phyloP scores from a whole-genome alignment of 2,329 filamentous ascomycete genomes.

The Colletotrichum sp. region DNA sequence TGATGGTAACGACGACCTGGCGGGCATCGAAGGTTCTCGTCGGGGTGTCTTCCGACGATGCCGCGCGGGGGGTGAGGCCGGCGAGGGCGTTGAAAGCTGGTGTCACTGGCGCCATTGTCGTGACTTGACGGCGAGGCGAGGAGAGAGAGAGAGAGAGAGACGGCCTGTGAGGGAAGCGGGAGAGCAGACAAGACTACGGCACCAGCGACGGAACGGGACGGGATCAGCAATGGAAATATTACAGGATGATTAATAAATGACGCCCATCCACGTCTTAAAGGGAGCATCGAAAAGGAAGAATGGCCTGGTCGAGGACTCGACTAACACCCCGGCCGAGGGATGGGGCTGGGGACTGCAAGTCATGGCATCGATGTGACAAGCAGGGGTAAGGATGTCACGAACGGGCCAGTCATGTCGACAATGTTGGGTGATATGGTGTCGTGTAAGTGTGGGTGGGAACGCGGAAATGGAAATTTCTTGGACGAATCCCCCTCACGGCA shows the following conservation, averaged over 20 bases:
- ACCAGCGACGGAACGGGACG: not conserved
- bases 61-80: not conserved
- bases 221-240: not conserved
- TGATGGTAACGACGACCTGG: constrained; percentile 35
- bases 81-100: not conserved
- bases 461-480: constrained; percentile 4
- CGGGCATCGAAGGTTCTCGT: constrained; percentile 9
- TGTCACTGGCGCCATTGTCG: constrained; percentile 8
- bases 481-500: constrained; percentile 3
- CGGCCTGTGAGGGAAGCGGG: not conserved
- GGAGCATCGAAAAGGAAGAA: not conserved
- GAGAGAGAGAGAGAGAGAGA: not conserved
- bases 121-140: not conserved
- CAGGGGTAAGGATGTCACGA: constrained; percentile 1
- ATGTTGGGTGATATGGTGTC: not conserved
- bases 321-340: not conserved
- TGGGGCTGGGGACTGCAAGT: constrained; percentile 9
- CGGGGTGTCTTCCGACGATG: not conserved
- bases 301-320: not conserved
- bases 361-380: constrained; percentile 8
- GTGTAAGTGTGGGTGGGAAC: constrained; percentile 4
- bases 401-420: not conserved
- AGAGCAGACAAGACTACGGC: not conserved
- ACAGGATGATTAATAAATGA: not conserved
- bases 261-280: not conserved